Conservation (phyloP, 2,329 filamentous ascomycete genomes). For the Aspergillus brunneoviolaceus region DNA sequence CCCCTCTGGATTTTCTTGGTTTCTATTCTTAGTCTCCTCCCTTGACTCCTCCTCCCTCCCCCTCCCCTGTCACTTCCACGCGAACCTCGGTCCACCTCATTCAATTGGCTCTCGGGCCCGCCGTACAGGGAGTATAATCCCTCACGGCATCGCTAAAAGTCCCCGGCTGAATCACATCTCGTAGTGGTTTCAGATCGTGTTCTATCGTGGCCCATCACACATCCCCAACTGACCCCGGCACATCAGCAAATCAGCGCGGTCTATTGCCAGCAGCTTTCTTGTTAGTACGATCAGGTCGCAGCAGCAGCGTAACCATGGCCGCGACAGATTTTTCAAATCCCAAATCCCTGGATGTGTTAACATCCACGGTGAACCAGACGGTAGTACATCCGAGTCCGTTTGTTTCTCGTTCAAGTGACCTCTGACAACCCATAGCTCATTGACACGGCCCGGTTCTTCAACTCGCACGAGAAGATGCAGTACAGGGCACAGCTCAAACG, state of each 20-base stretch:
- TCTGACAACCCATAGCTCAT: conserved; percentile 37
- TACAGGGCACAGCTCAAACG: conserved; percentile 37
- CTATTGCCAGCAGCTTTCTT: neutral
- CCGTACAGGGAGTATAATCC: neutral
- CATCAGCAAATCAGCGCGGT: neutral
- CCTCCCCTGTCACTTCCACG: neutral
- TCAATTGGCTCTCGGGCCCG: neutral
- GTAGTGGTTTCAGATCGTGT: neutral
- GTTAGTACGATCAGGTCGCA: neutral
- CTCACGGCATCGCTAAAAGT: neutral
- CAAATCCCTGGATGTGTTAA: conserved; percentile 37
- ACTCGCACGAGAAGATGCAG: conserved; percentile 35
- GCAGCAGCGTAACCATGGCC: conserved; percentile 19
- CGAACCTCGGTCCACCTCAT: neutral
- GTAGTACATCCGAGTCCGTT: conserved; percentile 19
- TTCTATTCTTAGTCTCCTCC: neutral
- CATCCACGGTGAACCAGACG: conserved; percentile 39
- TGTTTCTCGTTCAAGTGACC: neutral
- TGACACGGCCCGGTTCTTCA: conserved; percentile 44
- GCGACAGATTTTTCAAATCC: conserved; percentile 27
- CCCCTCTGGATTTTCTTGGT: neutral
- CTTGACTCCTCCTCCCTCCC: neutral
- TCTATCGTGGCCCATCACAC: neutral
- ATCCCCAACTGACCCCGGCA: neutral
- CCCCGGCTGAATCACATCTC: neutral